These are phyloP conservation scores for Phascolomyces articulosus DNA, from an alignment of 371 early-diverging fungal genomes.

Conservation along the genomic window DNA sequence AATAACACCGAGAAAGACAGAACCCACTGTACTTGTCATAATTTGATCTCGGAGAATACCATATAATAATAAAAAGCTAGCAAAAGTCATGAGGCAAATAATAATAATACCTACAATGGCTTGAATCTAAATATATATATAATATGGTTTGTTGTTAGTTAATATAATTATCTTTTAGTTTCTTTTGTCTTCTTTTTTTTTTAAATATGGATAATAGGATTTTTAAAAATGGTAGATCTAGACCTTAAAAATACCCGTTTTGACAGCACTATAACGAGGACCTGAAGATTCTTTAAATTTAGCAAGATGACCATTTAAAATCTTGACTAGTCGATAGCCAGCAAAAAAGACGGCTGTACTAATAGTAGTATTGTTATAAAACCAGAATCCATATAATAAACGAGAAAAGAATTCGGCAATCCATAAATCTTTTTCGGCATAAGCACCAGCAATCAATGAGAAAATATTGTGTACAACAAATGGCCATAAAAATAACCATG, in stretches of 20 bases:
- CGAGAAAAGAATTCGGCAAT: conserved; percentile 34
- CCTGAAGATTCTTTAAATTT: conserved; percentile 35
- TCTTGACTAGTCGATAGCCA: conserved; percentile 34
- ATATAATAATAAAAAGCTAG: conserved; percentile 27
- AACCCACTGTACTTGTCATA: conserved; percentile 24
- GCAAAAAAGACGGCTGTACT: conserved; percentile 35
- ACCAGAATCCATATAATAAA: conserved; percentile 48
- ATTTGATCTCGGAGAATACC: conserved; percentile 30
- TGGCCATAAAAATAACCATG: conserved; percentile 35
- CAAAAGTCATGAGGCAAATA: conserved; percentile 28
- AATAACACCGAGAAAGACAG: conserved; percentile 21
- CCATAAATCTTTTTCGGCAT: conserved; percentile 25
- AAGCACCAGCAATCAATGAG: conserved; percentile 41
- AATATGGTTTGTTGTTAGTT: too few species aligned
- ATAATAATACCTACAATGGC: conserved; percentile 21
- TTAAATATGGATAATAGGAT: neutral
- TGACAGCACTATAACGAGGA: conserved; percentile 36
- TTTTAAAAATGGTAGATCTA: too few species aligned
- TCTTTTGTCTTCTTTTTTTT: neutral
- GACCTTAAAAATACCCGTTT: conserved; percentile 46
- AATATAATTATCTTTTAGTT: neutral
- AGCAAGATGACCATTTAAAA: conserved; percentile 32
- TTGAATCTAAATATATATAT: conserved; percentile 20
- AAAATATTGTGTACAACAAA: conserved; percentile 41
- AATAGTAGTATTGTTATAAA: conserved; percentile 35